Evolutionary conservation across 2,329 filamentous ascomycete genomes (phyloP).

Genomic region (Pseudogymnoascus sp.): DNA sequence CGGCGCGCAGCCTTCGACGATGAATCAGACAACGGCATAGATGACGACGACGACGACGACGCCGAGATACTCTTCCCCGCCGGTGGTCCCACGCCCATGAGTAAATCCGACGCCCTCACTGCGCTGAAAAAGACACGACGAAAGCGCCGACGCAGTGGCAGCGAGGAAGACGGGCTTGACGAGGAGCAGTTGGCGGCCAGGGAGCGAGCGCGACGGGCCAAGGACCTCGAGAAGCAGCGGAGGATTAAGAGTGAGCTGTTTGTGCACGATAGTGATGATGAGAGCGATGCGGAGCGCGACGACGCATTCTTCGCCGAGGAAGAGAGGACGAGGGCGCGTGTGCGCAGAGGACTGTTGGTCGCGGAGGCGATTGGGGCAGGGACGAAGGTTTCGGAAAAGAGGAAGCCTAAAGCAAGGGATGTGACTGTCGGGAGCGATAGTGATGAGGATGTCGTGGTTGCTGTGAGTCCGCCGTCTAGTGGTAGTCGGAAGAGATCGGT

Average conservation of each 20-base stretch:
- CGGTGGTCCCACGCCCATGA: conserved; percentile 55
- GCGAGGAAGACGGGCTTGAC: conserved; percentile 41
- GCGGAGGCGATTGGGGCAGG: conserved; percentile 45
- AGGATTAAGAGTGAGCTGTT: conserved; percentile 81
- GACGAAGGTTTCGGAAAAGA: conserved; percentile 44
- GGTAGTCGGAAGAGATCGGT: neutral
- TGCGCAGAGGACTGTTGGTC: conserved; percentile 20
- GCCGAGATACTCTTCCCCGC: conserved; percentile 59
- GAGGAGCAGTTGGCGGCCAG: conserved; percentile 57
- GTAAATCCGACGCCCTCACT: conserved; percentile 45
- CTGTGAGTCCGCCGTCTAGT: neutral
- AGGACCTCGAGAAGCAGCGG: conserved; percentile 66
- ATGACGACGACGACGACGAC: conserved; percentile 34
- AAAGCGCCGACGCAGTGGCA: conserved; percentile 28
- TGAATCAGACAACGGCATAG: conserved; percentile 56
- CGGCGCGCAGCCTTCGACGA: conserved; percentile 62
- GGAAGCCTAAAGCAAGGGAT: conserved; percentile 43
- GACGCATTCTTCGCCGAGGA: conserved; percentile 72
- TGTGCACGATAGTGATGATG: conserved; percentile 80
- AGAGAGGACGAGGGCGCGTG: conserved; percentile 47
- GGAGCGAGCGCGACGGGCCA: conserved; percentile 54
- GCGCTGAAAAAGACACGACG: conserved; percentile 55
- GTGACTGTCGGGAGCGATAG: conserved; percentile 18
- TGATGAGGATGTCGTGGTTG: conserved; percentile 1
- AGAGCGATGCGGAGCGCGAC: conserved; percentile 71